Conservation (phyloP, 768 basidiomycete genomes). For the Megacollybia marginata region DNA sequence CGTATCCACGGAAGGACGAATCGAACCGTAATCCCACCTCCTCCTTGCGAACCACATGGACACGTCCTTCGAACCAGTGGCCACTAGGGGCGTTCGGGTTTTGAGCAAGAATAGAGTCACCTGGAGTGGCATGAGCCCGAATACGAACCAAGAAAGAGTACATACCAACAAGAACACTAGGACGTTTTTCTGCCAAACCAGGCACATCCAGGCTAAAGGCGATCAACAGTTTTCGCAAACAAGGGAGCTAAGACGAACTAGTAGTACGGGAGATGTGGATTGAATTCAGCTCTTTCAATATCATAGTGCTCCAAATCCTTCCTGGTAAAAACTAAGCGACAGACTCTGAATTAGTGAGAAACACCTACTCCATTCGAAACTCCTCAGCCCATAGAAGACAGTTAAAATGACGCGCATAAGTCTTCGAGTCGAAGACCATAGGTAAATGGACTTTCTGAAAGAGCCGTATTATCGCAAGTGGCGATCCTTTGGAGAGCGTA, state of each 20-base stretch:
- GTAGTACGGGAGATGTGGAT: conserved; percentile 24
- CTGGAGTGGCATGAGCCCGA: conserved; percentile 15
- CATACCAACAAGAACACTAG: conserved; percentile 48
- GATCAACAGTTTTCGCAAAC: background rate
- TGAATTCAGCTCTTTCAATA: conserved; percentile 26
- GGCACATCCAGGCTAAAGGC: conserved; percentile 31
- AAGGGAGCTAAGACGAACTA: conserved; percentile 23
- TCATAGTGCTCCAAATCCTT: conserved; percentile 29
- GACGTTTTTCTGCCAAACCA: conserved; percentile 51
- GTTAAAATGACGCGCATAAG: conserved; percentile 43
- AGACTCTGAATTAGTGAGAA: background rate
- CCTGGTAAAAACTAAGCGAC: conserved; percentile 16
- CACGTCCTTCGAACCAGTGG: conserved; percentile 53
- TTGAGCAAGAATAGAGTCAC: conserved; percentile 49
- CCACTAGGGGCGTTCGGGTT: conserved; percentile 28
- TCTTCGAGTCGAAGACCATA: conserved; percentile 20
- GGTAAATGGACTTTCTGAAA: conserved; percentile 33
- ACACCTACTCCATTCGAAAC: conserved; percentile 28
- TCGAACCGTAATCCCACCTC: conserved; percentile 48
- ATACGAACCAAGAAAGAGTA: conserved; percentile 1
- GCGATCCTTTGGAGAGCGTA: conserved; percentile 22
- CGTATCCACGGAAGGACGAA: conserved; percentile 30
- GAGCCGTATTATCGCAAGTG: conserved; percentile 18
- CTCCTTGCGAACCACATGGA: conserved; percentile 40
- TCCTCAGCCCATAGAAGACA: conserved; percentile 51